Percentiles rank a stretch among this genome's conserved stretches.
phyloP scores from a whole-genome alignment of 257 asterid species.

The Rehmannia glutinosa region DNA sequence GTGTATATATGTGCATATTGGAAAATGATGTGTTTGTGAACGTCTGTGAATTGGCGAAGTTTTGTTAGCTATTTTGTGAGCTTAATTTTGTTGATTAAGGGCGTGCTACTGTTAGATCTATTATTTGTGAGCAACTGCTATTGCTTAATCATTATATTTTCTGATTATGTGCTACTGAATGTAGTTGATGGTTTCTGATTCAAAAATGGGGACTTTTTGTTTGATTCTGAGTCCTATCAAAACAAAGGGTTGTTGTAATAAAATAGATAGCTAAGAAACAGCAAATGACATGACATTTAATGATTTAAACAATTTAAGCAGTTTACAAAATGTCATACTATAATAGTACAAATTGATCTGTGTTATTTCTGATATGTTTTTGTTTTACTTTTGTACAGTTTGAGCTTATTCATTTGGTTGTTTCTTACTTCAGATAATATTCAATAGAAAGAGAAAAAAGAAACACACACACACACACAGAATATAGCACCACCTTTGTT shows the following conservation, averaged over 20 bases:
- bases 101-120: slow-evolving; percentile 11
- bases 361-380: slow-evolving; percentile 4
- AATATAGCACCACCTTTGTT: not conserved
- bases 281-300: not conserved
- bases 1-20: not conserved
- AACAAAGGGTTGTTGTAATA: not conserved
- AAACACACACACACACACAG: not conserved
- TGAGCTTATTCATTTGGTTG: not conserved
- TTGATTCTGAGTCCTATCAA: not conserved
- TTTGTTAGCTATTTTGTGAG: not conserved
- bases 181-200: not conserved
- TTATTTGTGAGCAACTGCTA: not conserved
- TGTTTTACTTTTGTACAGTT: not conserved
- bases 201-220: not conserved
- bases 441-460: too few relatives aligned
- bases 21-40: not conserved
- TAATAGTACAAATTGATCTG: not conserved
- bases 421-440: not conserved
- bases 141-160: not conserved
- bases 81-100: slow-evolving; percentile 7
- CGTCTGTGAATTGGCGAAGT: not conserved
- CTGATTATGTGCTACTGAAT: not conserved
- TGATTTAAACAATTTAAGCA: not conserved
- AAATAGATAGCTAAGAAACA: not conserved
- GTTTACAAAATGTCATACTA: not conserved